Conservation (phyloP, 192 early-diverging fungal genomes). For the Podila verticillata region DNA sequence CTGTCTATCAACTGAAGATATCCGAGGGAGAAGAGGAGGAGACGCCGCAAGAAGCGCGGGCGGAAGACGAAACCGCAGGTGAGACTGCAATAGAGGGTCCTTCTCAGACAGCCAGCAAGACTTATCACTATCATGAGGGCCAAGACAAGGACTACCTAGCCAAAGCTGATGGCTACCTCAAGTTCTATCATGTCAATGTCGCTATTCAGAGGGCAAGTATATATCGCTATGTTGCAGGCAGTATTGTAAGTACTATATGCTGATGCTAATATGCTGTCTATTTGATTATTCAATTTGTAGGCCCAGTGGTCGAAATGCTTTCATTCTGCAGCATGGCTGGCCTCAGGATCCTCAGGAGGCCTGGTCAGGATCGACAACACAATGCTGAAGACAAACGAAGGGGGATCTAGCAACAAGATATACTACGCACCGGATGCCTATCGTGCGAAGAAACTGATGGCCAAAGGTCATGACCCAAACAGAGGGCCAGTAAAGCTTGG, state of each 20-base stretch:
- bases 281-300: neutral
- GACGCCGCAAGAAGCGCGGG: too few species aligned
- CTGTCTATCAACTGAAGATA: conserved; percentile 30
- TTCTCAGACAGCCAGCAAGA: neutral
- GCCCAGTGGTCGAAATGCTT: conserved; percentile 41
- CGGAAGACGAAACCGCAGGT: too few species aligned
- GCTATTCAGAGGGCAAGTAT: conserved; percentile 36
- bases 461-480: conserved; percentile 5
- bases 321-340: conserved; percentile 44
- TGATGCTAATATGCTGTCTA: neutral
- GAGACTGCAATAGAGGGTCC: neutral
- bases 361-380: conserved; percentile 45
- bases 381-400: conserved; percentile 22
- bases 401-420: conserved; percentile 21
- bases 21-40: neutral
- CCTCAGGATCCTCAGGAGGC: conserved; percentile 38
- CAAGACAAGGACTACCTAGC: conserved; percentile 23
- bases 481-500: conserved; percentile 9
- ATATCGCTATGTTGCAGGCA: neutral
- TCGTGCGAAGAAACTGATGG: conserved; percentile 14
- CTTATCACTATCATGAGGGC: conserved; percentile 7
- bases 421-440: conserved; percentile 23
- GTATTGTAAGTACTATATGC: neutral
- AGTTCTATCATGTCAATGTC: conserved; percentile 26
- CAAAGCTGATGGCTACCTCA: conserved; percentile 15